A percentile compares a stretch with the other conserved stretches of the same genome.
These are phyloP conservation scores for Chytriomyces hyalinus DNA, from an alignment of 192 early-diverging fungal genomes.

Conservation along the genomic window DNA sequence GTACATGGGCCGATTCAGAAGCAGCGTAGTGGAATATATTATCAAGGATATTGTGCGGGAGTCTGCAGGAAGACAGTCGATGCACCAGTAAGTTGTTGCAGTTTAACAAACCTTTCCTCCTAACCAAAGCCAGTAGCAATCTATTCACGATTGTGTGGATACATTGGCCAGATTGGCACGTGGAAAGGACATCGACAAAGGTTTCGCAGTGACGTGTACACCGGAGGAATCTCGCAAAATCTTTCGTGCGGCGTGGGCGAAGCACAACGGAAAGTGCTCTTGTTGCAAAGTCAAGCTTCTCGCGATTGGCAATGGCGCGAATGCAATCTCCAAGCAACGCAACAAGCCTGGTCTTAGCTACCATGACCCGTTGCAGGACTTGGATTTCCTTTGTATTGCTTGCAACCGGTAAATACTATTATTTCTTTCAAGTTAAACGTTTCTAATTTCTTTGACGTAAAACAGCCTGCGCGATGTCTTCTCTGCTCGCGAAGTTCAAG, in stretches of 20 bases:
- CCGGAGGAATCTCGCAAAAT: not conserved
- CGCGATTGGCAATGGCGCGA: not conserved
- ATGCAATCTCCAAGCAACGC: not conserved
- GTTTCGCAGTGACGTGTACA: not conserved
- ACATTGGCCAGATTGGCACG: not conserved
- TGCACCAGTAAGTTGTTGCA: no score
- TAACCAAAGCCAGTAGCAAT: no score
- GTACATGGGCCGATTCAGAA: no score
- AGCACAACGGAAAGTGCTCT: not conserved
- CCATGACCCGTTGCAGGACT: not conserved
- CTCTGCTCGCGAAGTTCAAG: not conserved
- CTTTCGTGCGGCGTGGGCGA: not conserved
- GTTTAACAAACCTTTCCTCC: no score
- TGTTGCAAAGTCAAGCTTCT: conserved; percentile 2
- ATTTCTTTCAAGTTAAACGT: no score
- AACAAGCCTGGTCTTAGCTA: not conserved
- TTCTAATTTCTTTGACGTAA: no score
- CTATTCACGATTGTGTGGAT: not conserved
- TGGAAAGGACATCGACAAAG: not conserved
- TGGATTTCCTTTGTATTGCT: not conserved
- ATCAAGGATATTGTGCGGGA: not conserved
- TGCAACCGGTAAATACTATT: no score
- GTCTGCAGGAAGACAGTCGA: no score
- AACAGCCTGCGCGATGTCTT: not conserved
- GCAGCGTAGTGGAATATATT: no score